A percentile compares a stretch with the other conserved stretches of the same genome.
These are phyloP conservation scores for Saccharum spontaneum DNA, from an alignment of 176 grass and related monocot species.

Conservation along the genomic window DNA sequence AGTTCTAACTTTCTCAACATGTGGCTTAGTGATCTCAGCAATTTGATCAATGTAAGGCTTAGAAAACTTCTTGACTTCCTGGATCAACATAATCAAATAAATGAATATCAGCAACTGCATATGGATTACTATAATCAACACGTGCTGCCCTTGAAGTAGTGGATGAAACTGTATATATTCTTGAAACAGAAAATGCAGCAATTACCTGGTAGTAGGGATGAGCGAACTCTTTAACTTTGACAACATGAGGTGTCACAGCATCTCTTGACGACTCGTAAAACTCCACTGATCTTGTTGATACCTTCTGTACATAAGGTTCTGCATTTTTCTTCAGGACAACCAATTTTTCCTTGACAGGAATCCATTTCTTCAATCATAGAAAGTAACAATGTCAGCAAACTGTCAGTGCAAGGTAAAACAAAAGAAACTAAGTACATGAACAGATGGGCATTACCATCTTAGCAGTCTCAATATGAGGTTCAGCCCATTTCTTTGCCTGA, in stretches of 20 bases:
- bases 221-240: slow-evolving; percentile 61
- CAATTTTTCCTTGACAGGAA: slow-evolving; percentile 81
- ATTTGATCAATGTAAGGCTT: slow-evolving; percentile 92
- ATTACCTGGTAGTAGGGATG: slow-evolving; percentile 85
- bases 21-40: slow-evolving; percentile 83
- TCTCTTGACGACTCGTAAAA: slow-evolving; percentile 62
- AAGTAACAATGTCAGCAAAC: slow-evolving; percentile 22
- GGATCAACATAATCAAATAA: slow-evolving; percentile 36
- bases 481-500: slow-evolving; percentile 75
- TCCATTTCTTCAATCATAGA: slow-evolving; percentile 74
- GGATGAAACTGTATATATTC: background rate
- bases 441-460: slow-evolving; percentile 50
- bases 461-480: slow-evolving; percentile 74
- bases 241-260: slow-evolving; percentile 51
- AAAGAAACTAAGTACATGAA: slow-evolving; percentile 11
- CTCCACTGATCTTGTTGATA: slow-evolving; percentile 69
- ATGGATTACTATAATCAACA: slow-evolving; percentile 19
- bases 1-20: slow-evolving; percentile 75
- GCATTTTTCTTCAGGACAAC: slow-evolving; percentile 57
- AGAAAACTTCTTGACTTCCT: slow-evolving; percentile 82
- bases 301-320: slow-evolving; percentile 63
- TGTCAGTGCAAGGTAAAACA: slow-evolving; percentile 33
- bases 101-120: slow-evolving; percentile 10
- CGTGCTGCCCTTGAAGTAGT: background rate
- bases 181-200: background rate